Base-by-base conservation (phyloP, 164 flowering plant species). In the Echeveria elegans region DNA sequence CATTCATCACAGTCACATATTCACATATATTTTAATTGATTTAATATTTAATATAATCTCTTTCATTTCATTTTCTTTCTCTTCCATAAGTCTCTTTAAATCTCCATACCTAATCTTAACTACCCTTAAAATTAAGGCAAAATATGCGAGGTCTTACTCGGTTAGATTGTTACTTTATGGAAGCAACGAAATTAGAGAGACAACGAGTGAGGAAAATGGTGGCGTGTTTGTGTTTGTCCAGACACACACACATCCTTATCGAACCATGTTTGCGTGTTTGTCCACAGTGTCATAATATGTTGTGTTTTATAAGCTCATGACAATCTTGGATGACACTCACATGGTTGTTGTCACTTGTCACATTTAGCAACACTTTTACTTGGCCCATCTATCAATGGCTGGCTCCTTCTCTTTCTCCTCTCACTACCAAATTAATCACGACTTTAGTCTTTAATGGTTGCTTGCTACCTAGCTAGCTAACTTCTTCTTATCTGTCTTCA, bases 291-390 rank as follows among this genome's bases (percentile, higher is more conserved):
- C 61, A 26, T 28, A 56, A 19, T 1, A 56, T 56, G 61, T 56
- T 56, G n/a, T 56, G 61, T 56, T 16, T n/a, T 56, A 11, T 4
- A 28, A 56, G 18, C 19, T 28, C 29, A 6, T 23, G 59, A 53
- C 31, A 53, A 7, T 53, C 61, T 56, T 56, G 61, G 19, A 26
- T 56, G 32, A 56, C 61, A 56, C 61, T 28, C 61, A 52, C 58
- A 56, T 56, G 61, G 19, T 56, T 56, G 61, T 56, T 56, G 32
- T 56, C 61, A 56, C 32, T 56, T 56, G 32, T 56, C 61, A 56
- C 32, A 56, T 56, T 56, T 56, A 28, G 61, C 32, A 56, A 56
- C 61, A 56, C 9, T 56, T 43, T 56, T 56, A 19, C 61, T 56
- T 10, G 61, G 28, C 61, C 61, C 61, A 56, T 12, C 32, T 56